Evolutionary conservation across 2,329 filamentous ascomycete genomes (phyloP).

Genomic region (Triangularia verruculosa): DNA sequence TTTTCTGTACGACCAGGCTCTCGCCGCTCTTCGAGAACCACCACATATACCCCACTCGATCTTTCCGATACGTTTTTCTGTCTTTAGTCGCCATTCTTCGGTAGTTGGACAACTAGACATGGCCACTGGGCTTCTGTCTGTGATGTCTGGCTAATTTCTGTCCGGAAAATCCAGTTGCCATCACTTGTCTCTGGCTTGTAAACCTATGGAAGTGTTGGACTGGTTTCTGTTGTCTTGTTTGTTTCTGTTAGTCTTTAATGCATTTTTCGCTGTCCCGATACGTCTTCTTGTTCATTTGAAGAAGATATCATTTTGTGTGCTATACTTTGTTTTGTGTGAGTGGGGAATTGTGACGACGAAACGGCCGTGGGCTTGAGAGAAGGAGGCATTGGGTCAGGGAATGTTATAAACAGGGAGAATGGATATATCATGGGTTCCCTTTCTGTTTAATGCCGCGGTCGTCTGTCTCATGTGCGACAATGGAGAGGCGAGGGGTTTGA

Average conservation of each 20-base stretch:
- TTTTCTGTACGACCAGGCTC: constrained; percentile 24
- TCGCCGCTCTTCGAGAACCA: constrained; percentile 20
- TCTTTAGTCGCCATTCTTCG: not conserved
- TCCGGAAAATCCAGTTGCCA: not conserved
- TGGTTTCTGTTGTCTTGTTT: not conserved
- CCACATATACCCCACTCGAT: constrained; percentile 25
- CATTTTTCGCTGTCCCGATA: not conserved
- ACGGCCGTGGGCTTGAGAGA: not conserved
- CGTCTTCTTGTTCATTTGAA: not conserved
- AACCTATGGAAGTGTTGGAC: not conserved
- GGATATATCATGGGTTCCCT: not conserved
- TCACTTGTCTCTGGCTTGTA: not conserved
- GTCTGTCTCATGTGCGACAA: not conserved
- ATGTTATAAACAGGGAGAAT: not conserved
- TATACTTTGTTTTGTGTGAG: not conserved
- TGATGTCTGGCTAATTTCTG: not conserved
- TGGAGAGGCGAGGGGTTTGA: not conserved
- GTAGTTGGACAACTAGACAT: not conserved
- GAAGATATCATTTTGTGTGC: not conserved
- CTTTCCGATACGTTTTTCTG: constrained; percentile 6
- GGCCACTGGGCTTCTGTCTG: not conserved
- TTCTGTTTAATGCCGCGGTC: not conserved
- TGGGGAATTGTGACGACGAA: not conserved
- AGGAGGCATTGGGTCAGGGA: not conserved
- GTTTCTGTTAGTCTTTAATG: not conserved